phyloP scores from a whole-genome alignment of 768 basidiomycete species.

The Mycena chlorophos region DNA sequence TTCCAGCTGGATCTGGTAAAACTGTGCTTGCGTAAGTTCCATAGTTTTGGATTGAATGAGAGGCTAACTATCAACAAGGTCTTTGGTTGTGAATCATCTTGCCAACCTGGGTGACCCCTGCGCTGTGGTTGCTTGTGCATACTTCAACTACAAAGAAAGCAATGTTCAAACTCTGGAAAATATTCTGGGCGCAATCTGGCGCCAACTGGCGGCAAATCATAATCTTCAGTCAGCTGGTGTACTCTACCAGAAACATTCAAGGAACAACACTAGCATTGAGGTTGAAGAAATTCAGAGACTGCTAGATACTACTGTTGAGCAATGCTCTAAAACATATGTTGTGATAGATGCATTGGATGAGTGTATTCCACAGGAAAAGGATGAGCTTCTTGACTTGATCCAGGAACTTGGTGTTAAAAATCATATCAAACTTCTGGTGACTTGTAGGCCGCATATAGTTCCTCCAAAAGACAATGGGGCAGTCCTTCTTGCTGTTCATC shows the following conservation, averaged over 20 bases:
- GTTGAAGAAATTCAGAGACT: neutral
- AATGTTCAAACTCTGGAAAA: neutral
- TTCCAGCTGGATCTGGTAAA: neutral
- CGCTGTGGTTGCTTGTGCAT: neutral
- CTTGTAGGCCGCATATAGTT: neutral
- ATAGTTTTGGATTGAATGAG: neutral
- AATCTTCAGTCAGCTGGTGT: neutral
- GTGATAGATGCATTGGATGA: neutral
- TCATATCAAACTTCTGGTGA: neutral
- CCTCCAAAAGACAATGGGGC: neutral
- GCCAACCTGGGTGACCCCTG: too few species aligned
- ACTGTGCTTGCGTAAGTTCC: constrained; percentile 1
- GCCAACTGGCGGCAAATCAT: neutral
- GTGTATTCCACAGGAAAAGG: neutral
- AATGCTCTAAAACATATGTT: neutral
- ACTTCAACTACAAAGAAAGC: neutral
- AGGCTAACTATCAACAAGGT: neutral
- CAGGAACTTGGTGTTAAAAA: neutral
- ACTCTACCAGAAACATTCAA: neutral
- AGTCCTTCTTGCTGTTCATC: neutral
- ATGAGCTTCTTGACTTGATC: neutral
- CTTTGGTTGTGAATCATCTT: neutral
- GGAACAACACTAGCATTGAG: neutral
- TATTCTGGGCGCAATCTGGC: neutral
- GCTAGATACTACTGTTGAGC: neutral